phyloP scores from a whole-genome alignment of 2,329 filamentous ascomycete species.

The Keithomyces neogunnii region DNA sequence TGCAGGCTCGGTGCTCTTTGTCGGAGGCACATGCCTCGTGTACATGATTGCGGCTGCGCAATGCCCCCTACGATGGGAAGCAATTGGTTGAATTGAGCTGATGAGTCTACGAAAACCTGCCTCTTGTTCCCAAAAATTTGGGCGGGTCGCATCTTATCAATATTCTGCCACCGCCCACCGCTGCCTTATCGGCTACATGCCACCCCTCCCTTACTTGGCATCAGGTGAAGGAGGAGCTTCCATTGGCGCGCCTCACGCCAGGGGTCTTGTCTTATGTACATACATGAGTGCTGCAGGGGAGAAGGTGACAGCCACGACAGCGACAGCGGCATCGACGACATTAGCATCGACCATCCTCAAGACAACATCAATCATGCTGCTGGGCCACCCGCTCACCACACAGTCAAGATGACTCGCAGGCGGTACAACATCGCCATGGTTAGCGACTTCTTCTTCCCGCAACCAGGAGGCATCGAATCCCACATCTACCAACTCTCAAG shows the following conservation, averaged over 20 bases:
- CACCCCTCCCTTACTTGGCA: neutral
- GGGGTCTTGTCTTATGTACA: no score
- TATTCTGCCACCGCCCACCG: constrained; percentile 22
- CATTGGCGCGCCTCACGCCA: no score
- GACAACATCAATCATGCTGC: neutral
- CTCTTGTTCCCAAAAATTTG: constrained; percentile 24
- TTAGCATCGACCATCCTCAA: no score
- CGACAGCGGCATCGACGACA: no score
- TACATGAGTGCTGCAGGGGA: no score
- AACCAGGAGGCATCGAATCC: constrained; percentile 92
- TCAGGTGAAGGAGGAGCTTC: no score
- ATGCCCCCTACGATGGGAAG: constrained; percentile 6
- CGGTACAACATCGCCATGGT: constrained; percentile 79
- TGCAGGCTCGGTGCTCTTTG: constrained; percentile 15
- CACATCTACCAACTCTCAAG: constrained; percentile 97
- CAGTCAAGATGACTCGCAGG: constrained; percentile 39
- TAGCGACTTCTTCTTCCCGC: constrained; percentile 98
- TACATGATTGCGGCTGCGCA: constrained; percentile 25
- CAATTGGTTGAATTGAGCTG: neutral
- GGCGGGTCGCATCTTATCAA: constrained; percentile 22
- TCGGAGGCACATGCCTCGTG: constrained; percentile 32
- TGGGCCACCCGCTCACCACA: constrained; percentile 8
- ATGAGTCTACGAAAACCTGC: neutral
- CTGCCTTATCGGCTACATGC: neutral
- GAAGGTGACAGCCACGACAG: no score